Evolutionary conservation across 805 yeast genomes (phyloP).

Genomic region (Tetrapisispora arboricola): DNA sequence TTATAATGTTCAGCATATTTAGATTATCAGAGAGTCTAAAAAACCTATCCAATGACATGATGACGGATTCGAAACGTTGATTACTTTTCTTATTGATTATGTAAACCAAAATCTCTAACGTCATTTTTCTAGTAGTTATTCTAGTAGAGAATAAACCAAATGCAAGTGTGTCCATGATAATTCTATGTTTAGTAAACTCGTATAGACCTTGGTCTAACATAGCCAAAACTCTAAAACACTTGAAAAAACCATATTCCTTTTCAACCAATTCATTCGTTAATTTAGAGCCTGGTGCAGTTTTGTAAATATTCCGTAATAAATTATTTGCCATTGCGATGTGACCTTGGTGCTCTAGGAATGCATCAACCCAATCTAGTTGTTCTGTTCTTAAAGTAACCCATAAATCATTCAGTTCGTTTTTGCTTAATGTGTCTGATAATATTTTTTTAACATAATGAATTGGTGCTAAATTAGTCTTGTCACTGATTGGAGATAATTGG

Average conservation of each 20-base stretch:
- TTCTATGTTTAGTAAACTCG: slow-evolving; percentile 24
- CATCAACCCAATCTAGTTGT: slow-evolving; percentile 70
- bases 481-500: slow-evolving; percentile 17
- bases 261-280: slow-evolving; percentile 42
- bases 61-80: slow-evolving; percentile 37
- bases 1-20: slow-evolving; percentile 17
- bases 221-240: slow-evolving; percentile 53
- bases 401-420: slow-evolving; percentile 65
- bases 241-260: slow-evolving; percentile 64
- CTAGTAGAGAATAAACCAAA: slow-evolving; percentile 69
- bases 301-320: slow-evolving; percentile 39
- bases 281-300: slow-evolving; percentile 17
- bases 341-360: slow-evolving; percentile 73
- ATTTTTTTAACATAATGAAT: slow-evolving; percentile 67
- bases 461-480: slow-evolving; percentile 40
- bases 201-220: slow-evolving; percentile 20
- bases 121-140: slow-evolving; percentile 63
- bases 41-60: slow-evolving; percentile 29
- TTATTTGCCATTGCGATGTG: slow-evolving; percentile 63
- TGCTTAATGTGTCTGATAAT: slow-evolving; percentile 56
- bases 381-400: slow-evolving; percentile 92
- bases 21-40: slow-evolving; percentile 20
- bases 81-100: slow-evolving; percentile 38
- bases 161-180: slow-evolving; percentile 49
- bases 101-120: slow-evolving; percentile 64